These are phyloP conservation scores for Colletotrichum camelliae DNA, from an alignment of 2,329 filamentous ascomycete genomes.

Conservation along the genomic window DNA sequence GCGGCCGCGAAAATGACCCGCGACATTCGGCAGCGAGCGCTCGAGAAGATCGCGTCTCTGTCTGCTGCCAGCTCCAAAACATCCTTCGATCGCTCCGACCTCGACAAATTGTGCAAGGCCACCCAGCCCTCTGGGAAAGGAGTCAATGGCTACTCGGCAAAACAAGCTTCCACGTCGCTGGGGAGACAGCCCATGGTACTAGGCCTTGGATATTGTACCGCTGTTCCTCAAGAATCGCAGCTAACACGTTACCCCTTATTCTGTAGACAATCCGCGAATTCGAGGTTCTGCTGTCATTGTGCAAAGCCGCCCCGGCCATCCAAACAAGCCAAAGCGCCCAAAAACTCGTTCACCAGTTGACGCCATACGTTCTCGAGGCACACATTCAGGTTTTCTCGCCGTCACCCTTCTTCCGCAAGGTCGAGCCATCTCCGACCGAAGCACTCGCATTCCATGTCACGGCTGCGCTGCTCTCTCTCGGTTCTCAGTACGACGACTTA, in stretches of 20 bases:
- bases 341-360: constrained; percentile 78
- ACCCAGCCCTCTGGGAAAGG: constrained; percentile 52
- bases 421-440: constrained; percentile 91
- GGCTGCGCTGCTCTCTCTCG: constrained; percentile 80
- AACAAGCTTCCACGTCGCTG: constrained; percentile 42
- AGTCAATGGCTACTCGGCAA: constrained; percentile 53
- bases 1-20: constrained; percentile 47
- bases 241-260: background rate
- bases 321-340: constrained; percentile 75
- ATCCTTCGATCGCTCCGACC: constrained; percentile 66
- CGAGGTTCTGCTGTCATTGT: constrained; percentile 88
- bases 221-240: background rate
- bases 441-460: constrained; percentile 80
- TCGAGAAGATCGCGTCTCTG: constrained; percentile 69
- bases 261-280: constrained; percentile 83
- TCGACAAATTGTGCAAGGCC: constrained; percentile 66
- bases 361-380: constrained; percentile 85
- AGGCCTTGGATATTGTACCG: constrained; percentile 8
- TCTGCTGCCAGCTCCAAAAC: constrained; percentile 60
- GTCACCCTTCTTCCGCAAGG: constrained; percentile 81
- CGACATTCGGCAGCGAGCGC: constrained; percentile 65
- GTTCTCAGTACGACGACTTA: constrained; percentile 72
- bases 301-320: constrained; percentile 83
- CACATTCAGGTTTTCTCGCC: constrained; percentile 78
- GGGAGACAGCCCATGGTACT: constrained; percentile 66